Evolutionary conservation across 129 eudicot species (phyloP), one percentile per base, ranked within the genome.

Genomic region (Glebionis coronaria): DNA sequence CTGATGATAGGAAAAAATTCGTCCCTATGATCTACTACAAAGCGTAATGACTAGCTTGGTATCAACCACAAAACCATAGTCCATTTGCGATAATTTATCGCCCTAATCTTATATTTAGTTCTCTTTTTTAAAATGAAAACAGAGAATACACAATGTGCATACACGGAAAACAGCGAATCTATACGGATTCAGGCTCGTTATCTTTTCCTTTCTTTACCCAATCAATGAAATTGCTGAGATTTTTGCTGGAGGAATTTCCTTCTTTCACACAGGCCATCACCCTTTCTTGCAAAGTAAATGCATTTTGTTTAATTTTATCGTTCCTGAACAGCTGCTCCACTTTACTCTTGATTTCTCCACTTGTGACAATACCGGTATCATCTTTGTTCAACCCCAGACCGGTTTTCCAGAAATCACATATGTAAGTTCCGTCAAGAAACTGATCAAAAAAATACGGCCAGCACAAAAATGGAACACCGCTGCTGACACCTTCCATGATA

Each of bases 371-470:
- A 2, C 87, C 83, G 16, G 20, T 50, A 18, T 80, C 83, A 55
- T 85, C 78, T 67, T 70, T 62, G 3, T 73, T 59, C 29, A 83
- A 71, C 8, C 61, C 73, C 61, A 88, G 31, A 3, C 96, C 96
- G 14, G 65, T 70, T 20, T 74, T 74, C 92, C 90, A 88, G 3
- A 54, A 58, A 56, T 88, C 93, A 28, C 73, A 71, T 18, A 88
- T 61, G 51, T 85, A 85, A 23, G 56, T 76, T 67, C 50, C 56
- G 61, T 86, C 81, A 5, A 75, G 51, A 57, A 70, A 75, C 60
- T 88, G 96, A 50, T 88, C 90, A 7, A 79, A 85, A 71, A 78
- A 85, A 64, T 82, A 85, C 20, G 91, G 92, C 92, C 96, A 85
- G 45, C 96, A 88, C 57, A 88, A 61, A 38, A 85, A 80, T 28